Conservation (phyloP, 371 early-diverging fungal genomes). For the Apophysomyces variabilis region DNA sequence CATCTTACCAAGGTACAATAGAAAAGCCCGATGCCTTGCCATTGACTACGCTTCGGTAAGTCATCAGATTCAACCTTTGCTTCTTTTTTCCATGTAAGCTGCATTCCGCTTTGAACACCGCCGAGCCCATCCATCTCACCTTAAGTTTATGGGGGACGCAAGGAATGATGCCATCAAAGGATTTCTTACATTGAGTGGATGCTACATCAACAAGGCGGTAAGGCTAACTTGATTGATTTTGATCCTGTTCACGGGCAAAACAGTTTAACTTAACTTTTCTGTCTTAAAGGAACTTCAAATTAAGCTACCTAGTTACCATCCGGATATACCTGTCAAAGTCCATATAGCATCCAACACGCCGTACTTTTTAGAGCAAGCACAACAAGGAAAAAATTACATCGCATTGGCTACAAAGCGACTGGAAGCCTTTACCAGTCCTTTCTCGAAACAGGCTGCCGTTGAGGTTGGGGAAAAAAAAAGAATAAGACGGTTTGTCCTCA, state of each 20-base stretch:
- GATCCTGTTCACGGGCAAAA: background rate
- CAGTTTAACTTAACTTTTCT: background rate
- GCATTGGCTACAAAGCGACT: slow-evolving; percentile 33
- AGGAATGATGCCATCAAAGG: slow-evolving; percentile 53
- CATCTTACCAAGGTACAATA: background rate
- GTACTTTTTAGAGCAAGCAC: slow-evolving; percentile 49
- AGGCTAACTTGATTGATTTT: background rate
- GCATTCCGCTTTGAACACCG: slow-evolving; percentile 7
- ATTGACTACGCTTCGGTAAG: slow-evolving; percentile 37
- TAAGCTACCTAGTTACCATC: slow-evolving; percentile 36
- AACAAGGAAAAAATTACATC: slow-evolving; percentile 43
- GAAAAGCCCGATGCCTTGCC: slow-evolving; percentile 45
- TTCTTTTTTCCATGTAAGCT: no score
- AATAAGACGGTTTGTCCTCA: background rate
- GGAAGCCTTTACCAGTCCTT: slow-evolving; percentile 18
- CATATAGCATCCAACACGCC: slow-evolving; percentile 30
- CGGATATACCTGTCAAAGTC: slow-evolving; percentile 37
- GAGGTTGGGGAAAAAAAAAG: slow-evolving; percentile 24
- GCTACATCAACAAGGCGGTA: slow-evolving; percentile 49
- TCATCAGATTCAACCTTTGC: background rate
- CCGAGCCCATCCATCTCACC: background rate
- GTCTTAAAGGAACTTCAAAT: slow-evolving; percentile 41
- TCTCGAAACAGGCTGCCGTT: slow-evolving; percentile 32
- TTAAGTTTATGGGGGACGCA: background rate
- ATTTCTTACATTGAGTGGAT: slow-evolving; percentile 35